Evolutionary conservation across 2,329 filamentous ascomycete species (phyloP), one percentile per base, ranked within the genome.

Genomic region (Chaetomiaceae sp.): DNA sequence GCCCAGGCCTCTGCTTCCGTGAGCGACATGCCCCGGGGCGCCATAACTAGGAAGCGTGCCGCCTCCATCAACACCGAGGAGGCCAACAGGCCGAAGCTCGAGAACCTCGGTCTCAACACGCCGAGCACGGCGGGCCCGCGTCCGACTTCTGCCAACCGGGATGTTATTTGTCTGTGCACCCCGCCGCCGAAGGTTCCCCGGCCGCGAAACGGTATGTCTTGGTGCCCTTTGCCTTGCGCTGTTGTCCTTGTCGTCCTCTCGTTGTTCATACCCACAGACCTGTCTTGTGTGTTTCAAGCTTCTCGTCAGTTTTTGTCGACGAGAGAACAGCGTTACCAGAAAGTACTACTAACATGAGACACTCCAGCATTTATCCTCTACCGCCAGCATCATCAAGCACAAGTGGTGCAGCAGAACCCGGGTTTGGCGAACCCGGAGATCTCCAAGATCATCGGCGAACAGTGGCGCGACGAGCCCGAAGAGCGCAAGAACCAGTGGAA

Each of bases 391-490:
- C 84, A 93, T 60, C 91, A 97, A 66, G 81, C 86, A 15, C 74
- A 80, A 39, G 88, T 97, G 41, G 85, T 90, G 30, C 75, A 82
- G 44, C 78, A 87, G 57, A 79, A 96, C 60, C 91, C 90, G n/a
- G 86, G 88, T 36, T 79, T 96, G 54, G 83, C 90, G 37, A 97
- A 97, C 66, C 91, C 91, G 3, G 88, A 96, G 42, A 95, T 97
- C 58, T 96, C 91, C 55, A 96, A 96, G 68, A 94, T 97, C 58
- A 95, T 97, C 57, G 91, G 91, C 42, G 81, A 88, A 64, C 84
- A 90, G 77, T 98, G 93, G 93, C 82, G 84, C 60, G 77, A 81
- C 46, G 83, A 94, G 60, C 69, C 81, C 4, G 76, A 84, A 19
- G 79, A 86, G 43, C 75, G 83, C 47, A 95, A 95, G 68, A 79